Base-by-base conservation (phyloP, 495 filamentous ascomycete genomes). In the Talaromyces ruber region DNA sequence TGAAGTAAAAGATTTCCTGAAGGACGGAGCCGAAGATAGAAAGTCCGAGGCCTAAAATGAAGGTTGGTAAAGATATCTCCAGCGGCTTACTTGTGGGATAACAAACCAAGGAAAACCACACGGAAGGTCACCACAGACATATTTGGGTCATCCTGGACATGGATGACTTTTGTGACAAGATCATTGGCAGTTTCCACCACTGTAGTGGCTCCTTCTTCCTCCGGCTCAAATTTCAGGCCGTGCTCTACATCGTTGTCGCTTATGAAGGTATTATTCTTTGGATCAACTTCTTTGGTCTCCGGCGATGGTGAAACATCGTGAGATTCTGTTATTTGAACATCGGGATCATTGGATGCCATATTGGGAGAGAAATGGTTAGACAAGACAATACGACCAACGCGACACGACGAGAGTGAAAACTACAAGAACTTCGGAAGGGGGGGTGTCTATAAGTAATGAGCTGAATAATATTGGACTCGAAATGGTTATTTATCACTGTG, bases 1-100 rank as follows among this genome's bases (percentile, higher is more conserved):
- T 79, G 70, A 80, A 80, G 63, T 76, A 74, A 64, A 71, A 79
- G 66, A 80, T 79, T 59, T 65, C 63, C 54, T 63, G 63, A 32
- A 71, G 60, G 7, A 68, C 71, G 21, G 61, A 63, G 37, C 70
- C 73, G 59, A 76, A 76, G 24, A 64, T 54, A 4, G 71, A 68
- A 12, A 76, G 60, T n/a, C 71, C 73, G 37, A 70, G 28, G 14
- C 73, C 73, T 68, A 25, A 11, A 29, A n/a, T 16, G 6, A 30
- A 34, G 24, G 25, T 59, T 14, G 61, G 30, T 56, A 60, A 45
- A 22, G 8, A 54, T 45, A 34, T 55, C 39, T 37, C 21, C 9
- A 16, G 8, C 8, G 16, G 30, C 21, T 34, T 32, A 53, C 21
- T 28, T 30, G 22, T 24, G 5, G 29, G 14, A 14, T 16, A 29